Evolutionary conservation across 1,284 basidiomycete genomes (phyloP).

Genomic region (Phylloporus sp.): DNA sequence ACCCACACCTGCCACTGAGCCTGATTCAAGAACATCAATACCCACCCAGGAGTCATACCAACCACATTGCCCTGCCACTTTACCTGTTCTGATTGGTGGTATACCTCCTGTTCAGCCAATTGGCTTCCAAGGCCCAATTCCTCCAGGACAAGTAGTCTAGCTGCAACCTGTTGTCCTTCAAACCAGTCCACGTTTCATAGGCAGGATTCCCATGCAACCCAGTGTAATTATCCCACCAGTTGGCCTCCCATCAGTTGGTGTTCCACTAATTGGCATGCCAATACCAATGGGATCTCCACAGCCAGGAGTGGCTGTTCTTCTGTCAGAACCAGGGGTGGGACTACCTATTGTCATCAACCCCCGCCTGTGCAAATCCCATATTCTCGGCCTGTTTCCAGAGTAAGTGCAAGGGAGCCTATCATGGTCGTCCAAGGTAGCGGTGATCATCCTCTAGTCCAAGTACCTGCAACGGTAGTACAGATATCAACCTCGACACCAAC

Average conservation of each 20-base stretch:
- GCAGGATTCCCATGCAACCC: constrained; percentile 13
- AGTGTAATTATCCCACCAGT: too few species aligned
- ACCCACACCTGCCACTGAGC: constrained; percentile 17
- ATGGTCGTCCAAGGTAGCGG: constrained; percentile 25
- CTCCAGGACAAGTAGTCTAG: constrained; percentile 32
- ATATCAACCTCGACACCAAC: constrained; percentile 21
- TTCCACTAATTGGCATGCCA: neutral
- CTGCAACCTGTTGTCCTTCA: constrained; percentile 22
- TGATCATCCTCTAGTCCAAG: constrained; percentile 15
- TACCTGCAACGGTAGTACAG: constrained; percentile 24
- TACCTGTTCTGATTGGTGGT: constrained; percentile 20
- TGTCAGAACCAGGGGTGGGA: neutral
- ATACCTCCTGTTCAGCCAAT: constrained; percentile 29
- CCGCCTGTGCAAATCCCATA: constrained; percentile 15
- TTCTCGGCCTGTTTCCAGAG: constrained; percentile 29
- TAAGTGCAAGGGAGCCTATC: constrained; percentile 21
- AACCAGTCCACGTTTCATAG: constrained; percentile 11
- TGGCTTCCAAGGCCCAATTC: constrained; percentile 8
- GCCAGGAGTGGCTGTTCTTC: neutral
- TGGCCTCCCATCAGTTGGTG: neutral
- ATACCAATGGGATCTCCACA: neutral
- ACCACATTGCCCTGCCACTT: constrained; percentile 26
- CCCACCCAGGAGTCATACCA: constrained; percentile 34
- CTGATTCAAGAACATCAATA: constrained; percentile 35
- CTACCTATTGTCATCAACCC: constrained; percentile 35